Evolutionary conservation across 768 basidiomycete genomes (phyloP).

Genomic region (Naganishia friedmannii): DNA sequence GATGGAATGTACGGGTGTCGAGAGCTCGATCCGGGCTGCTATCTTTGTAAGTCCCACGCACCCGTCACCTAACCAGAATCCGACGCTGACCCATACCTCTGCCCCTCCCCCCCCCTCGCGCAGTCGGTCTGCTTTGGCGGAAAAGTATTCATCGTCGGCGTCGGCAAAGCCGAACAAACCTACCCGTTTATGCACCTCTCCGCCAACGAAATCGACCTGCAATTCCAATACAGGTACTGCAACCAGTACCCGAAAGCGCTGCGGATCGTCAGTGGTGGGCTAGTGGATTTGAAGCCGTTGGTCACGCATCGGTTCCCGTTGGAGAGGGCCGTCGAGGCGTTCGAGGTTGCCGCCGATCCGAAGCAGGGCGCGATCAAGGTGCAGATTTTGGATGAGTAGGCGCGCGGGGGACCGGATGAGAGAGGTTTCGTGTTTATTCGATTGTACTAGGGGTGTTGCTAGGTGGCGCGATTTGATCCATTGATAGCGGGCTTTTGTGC

Average conservation of each 20-base stretch:
- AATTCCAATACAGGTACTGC: constrained; percentile 54
- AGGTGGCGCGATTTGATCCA: background rate
- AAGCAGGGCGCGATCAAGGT: constrained; percentile 53
- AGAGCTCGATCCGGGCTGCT: constrained; percentile 51
- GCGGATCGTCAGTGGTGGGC: constrained; percentile 48
- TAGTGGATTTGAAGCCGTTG: constrained; percentile 53
- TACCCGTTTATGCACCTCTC: constrained; percentile 53
- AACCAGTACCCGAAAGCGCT: constrained; percentile 55
- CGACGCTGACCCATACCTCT: background rate
- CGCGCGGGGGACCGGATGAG: background rate
- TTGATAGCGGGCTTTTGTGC: too few relatives aligned
- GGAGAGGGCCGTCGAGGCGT: constrained; percentile 52
- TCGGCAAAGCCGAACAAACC: constrained; percentile 51
- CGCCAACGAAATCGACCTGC: constrained; percentile 53
- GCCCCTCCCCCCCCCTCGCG: background rate
- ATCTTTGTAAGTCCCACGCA: constrained; percentile 48
- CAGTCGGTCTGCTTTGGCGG: constrained; percentile 53
- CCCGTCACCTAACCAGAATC: background rate
- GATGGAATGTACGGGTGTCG: constrained; percentile 55
- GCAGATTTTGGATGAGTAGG: constrained; percentile 42
- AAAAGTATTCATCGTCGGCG: constrained; percentile 54
- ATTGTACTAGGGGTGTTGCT: background rate
- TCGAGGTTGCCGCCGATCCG: constrained; percentile 52
- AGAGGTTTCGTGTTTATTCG: background rate
- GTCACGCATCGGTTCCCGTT: constrained; percentile 55